Base-by-base conservation (phyloP, 495 filamentous ascomycete genomes). In the Amorphotheca resinae region DNA sequence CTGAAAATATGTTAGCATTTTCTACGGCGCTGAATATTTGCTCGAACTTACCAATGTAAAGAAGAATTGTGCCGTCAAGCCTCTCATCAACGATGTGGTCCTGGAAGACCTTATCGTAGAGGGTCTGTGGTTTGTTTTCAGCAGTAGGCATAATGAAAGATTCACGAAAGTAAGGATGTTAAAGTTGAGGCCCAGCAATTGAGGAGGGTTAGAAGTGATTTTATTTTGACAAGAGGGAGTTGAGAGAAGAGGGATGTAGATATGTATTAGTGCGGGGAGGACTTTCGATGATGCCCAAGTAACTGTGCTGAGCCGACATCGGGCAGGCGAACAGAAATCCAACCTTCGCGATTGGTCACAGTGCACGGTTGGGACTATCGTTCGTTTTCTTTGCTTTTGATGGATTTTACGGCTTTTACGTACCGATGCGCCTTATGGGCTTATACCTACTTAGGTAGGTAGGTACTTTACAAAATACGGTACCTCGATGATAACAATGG, bases 101-200 rank as follows among this genome's bases (percentile, higher is more conserved):
- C 49, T 82, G 73, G 60, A 95, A 81, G 59, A 98, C 87, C 77
- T 95, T 95, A 73, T 98, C 91, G 65, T 98, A 96, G 60, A 95
- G 77, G 22, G 88, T 95, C 65, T 79, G 81, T 37, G 84, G 88
- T 45, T 72, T 70, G 57, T 69, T 67, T 53, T 84, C 80, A 54
- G 79, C 82, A 58, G 70, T 72, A 55, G 87, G 87, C 87, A 95
- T 95, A 48, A 61, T 78, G 25, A 31, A 16, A 7, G 16, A 17
- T 16, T 34, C n/a, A 7, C 30, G 2, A 25, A 7, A 16, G 7
- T 44, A 1, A 20, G 2, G 31, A 2, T 11, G 6, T 20, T 22
- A 16, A 15, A 38, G 16, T 17, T 14, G 15, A 15, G 20, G 16
- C 2, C 11, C 25, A 3, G 33, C n/a, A 15, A 28, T 1, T 37